Evolutionary conservation across 2,329 filamentous ascomycete species (phyloP).

Genomic region (Aspergillus udagawae): DNA sequence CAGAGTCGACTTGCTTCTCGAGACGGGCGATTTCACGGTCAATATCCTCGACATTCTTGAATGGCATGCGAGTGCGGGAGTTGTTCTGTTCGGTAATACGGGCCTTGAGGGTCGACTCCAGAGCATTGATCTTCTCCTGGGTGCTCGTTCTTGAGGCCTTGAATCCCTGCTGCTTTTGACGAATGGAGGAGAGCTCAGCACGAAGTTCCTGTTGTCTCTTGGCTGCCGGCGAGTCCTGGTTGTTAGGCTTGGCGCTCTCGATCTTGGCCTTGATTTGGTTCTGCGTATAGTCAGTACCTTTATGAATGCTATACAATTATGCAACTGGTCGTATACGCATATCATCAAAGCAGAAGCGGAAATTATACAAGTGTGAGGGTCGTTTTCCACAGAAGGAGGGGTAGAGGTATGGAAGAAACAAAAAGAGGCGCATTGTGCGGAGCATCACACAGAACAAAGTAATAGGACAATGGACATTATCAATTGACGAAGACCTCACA

Average conservation of each 20-base stretch:
- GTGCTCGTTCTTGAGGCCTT: constrained; percentile 76
- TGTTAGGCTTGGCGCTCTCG: constrained; percentile 74
- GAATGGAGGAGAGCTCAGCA: constrained; percentile 75
- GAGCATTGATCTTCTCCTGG: constrained; percentile 85
- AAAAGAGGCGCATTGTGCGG: not conserved
- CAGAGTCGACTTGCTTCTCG: constrained; percentile 80
- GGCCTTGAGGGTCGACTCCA: constrained; percentile 83
- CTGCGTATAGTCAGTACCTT: constrained; percentile 52
- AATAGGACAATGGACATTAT: constrained; percentile 2
- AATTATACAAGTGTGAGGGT: not conserved
- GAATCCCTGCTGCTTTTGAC: constrained; percentile 78
- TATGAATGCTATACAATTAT: constrained; percentile 4
- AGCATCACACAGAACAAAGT: not conserved
- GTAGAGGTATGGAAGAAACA: not conserved
- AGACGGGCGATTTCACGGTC: constrained; percentile 76
- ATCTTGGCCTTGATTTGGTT: constrained; percentile 85
- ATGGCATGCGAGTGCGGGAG: constrained; percentile 73
- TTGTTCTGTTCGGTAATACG: constrained; percentile 83
- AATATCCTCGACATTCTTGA: constrained; percentile 84
- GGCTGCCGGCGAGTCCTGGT: constrained; percentile 72
- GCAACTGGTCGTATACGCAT: not conserved
- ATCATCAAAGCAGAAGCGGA: not conserved
- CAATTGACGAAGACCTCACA: constrained; percentile 5
- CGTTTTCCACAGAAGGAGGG: not conserved
- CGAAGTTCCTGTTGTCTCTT: constrained; percentile 86